Percentiles rank a stretch among this genome's conserved stretches.
phyloP scores from a whole-genome alignment of 1,139 yeast species.

The Candida pseudoviswanathii region DNA sequence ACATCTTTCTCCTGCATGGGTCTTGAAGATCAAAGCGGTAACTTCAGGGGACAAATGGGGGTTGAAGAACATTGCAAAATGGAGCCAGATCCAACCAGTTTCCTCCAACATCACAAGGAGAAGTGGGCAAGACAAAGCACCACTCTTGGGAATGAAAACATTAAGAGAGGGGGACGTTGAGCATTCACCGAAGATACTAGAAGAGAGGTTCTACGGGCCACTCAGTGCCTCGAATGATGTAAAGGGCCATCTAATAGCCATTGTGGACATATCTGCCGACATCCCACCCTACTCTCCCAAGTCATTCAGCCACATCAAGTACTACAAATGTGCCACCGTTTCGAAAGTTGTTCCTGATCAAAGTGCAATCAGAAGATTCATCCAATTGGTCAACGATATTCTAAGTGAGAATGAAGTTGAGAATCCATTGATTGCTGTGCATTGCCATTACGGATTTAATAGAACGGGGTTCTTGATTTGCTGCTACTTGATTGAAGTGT shows the following conservation, averaged over 20 bases:
- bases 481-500: slow-evolving; percentile 63
- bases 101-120: slow-evolving; percentile 45
- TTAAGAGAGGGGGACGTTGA: slow-evolving; percentile 61
- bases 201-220: slow-evolving; percentile 44
- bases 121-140: slow-evolving; percentile 38
- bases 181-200: slow-evolving; percentile 63
- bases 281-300: slow-evolving; percentile 73
- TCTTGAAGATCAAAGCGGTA: slow-evolving; percentile 59
- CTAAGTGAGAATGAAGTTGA: slow-evolving; percentile 25
- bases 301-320: slow-evolving; percentile 53
- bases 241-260: slow-evolving; percentile 49
- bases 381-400: slow-evolving; percentile 55
- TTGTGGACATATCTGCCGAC: slow-evolving; percentile 76
- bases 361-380: slow-evolving; percentile 58
- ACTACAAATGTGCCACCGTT: slow-evolving; percentile 76
- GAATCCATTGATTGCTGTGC: slow-evolving; percentile 59
- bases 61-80: slow-evolving; percentile 70
- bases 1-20: slow-evolving; percentile 65
- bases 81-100: slow-evolving; percentile 60
- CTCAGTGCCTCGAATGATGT: slow-evolving; percentile 9
- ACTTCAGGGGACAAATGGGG: slow-evolving; percentile 78
- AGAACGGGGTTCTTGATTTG: slow-evolving; percentile 77
- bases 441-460: slow-evolving; percentile 83
- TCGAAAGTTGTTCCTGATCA: slow-evolving; percentile 76
- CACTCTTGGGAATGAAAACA: slow-evolving; percentile 74